Conservation (phyloP, 2,329 filamentous ascomycete genomes). For the Fusarium oligoseptatum region DNA sequence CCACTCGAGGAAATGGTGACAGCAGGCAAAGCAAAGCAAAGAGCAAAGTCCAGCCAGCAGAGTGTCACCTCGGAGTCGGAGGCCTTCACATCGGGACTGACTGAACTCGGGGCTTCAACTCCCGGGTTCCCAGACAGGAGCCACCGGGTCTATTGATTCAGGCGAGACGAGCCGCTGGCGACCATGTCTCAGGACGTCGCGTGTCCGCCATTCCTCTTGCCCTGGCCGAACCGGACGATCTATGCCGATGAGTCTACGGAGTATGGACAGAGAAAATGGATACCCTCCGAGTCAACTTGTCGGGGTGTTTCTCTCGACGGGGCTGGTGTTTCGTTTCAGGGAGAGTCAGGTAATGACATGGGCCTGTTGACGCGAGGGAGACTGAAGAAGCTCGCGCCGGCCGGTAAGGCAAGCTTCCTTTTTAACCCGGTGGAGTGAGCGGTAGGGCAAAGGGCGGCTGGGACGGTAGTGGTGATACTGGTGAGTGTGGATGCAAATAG, state of each 20-base stretch:
- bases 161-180: constrained; percentile 34
- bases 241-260: constrained; percentile 8
- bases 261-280: constrained; percentile 2
- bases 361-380: constrained; percentile 26
- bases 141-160: constrained; percentile 10
- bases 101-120: neutral
- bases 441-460: constrained; percentile 25
- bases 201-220: constrained; percentile 15
- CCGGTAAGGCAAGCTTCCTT: constrained; percentile 1
- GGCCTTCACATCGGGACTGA: neutral
- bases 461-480: constrained; percentile 29
- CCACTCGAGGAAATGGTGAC: neutral
- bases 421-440: constrained; percentile 19
- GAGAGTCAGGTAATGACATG: constrained; percentile 34
- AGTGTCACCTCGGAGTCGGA: neutral
- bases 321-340: constrained; percentile 41
- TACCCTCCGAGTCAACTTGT: constrained; percentile 9
- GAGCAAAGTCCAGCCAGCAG: neutral
- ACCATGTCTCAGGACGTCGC: constrained; percentile 40
- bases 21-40: neutral
- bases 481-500: constrained; percentile 19
- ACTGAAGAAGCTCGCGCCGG: constrained; percentile 18
- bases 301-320: constrained; percentile 35
- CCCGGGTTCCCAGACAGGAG: constrained; percentile 2
- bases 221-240: constrained; percentile 14